phyloP scores from a whole-genome alignment of 78 protist species.

The Mastigamoeba balamuthi region DNA sequence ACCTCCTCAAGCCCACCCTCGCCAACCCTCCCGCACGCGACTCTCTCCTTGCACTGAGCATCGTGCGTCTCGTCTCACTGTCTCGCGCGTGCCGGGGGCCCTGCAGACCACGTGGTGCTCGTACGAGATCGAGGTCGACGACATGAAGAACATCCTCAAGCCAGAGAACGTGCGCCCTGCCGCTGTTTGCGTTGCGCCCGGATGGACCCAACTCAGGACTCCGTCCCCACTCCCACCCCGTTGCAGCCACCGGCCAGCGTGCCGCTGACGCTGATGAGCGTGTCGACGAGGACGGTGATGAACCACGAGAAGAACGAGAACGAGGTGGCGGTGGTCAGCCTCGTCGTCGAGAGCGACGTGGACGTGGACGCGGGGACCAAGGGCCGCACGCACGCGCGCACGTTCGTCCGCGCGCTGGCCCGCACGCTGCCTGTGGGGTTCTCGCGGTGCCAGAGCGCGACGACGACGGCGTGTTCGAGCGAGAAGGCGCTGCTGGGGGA shows the following conservation, averaged over 20 bases:
- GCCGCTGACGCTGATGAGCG: too few species aligned
- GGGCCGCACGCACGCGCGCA: background rate
- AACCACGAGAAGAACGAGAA: too few species aligned
- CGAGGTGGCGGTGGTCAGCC: too few species aligned
- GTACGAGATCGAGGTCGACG: background rate
- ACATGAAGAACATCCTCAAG: background rate
- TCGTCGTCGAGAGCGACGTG: background rate
- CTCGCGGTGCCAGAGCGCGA: too few species aligned
- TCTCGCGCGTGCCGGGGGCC: too few species aligned
- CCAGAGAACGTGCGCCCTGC: background rate
- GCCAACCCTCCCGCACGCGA: background rate
- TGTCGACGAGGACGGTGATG: too few species aligned
- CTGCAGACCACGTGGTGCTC: background rate
- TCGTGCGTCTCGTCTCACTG: background rate
- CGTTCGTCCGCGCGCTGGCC: background rate
- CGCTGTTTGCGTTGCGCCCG: too few species aligned
- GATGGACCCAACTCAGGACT: too few species aligned
- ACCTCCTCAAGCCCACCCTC: background rate
- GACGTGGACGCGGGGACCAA: background rate
- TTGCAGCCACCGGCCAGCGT: too few species aligned
- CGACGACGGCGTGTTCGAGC: too few species aligned
- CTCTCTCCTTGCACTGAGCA: background rate
- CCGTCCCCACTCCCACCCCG: too few species aligned
- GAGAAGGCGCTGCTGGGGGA: background rate
- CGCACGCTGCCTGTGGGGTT: too few species aligned